Evolutionary conservation across 2,329 filamentous ascomycete genomes (phyloP), one percentile per base, ranked within the genome.

Genomic region (Fusarium pseudoanthophilum): DNA sequence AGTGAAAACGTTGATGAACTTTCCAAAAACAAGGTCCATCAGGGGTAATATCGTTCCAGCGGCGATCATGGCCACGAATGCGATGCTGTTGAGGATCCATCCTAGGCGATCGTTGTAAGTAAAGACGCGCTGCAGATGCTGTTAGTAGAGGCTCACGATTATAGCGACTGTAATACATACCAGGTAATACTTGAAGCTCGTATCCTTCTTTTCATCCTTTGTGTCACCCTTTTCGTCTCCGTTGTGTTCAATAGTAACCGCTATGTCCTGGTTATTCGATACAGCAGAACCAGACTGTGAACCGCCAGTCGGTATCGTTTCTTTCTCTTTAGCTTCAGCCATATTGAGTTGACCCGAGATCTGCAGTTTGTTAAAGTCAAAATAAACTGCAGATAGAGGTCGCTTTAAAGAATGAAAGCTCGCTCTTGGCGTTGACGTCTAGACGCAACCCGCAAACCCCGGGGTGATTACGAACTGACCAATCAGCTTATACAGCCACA

Each of bases 1-100:
- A 59, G 86, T 88, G 73, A 91, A 91, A 14, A 85, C 82, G 13
- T 87, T 87, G 51, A 90, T 85, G 39, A 87, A 84, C 42, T 80
- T 80, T 72, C 88, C 88, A 77, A 91, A 89, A 11, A 91, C 82
- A 43, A 91, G 81, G 42, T 89, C 88, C 87, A 91, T 90, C 39
- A 90, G 73, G 0, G 88, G 88, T 11, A 88, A 72, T 16, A 80
- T 74, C 5, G 79, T 79, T 49, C 83, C 83, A 2, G 83, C 72
- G 13, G 77, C 81, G 24, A 85, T 74, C 79, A 83, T 82, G 67
- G 78, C 81, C 24, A 82, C 15, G 21, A 82, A 71, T 28, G 83
- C 81, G 24, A 83, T 59, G 26, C 48, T 55, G 57, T 84, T 84
- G 52, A 83, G 70, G 24, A 77, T 43, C 81, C 83, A 85, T 60